Base-by-base conservation (phyloP, 495 filamentous ascomycete species). In the Umbilicaria muhlenbergii region DNA sequence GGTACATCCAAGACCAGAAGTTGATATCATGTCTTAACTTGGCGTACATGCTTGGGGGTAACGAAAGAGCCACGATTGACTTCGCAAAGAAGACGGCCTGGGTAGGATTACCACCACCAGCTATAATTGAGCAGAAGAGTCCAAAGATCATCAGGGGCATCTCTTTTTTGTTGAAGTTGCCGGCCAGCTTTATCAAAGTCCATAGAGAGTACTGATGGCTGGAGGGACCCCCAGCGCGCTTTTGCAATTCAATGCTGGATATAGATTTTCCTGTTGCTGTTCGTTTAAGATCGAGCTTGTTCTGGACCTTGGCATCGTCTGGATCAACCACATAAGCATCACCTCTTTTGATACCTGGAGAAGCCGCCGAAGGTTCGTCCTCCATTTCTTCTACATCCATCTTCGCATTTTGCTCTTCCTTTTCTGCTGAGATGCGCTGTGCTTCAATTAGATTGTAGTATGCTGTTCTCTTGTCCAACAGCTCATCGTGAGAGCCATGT, bases 1-100 rank as follows among this genome's bases (percentile, higher is more conserved):
- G 71, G 58, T 91, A 98, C 87, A 98, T 94, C 45, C 78, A 58
- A 32, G 74, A 77, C 89, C 91, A 98, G 60, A 95, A 96, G 49
- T 91, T 76, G 35, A 76, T 76, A 35, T 83, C 75, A 3, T 70
- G 66, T 39, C 79, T 70, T 33, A 92, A 58, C 47, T 68, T 58
- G 35, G 33, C 67, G 46, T 60, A 74, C 52, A 63, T 32, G 4
- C 34, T 45, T 12, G 52, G 51, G 11, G 70, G 75, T 4, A 67
- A 58, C 1, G 78, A 74, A 11, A 87, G 62, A 1, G 82, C 65
- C 21, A 58, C 74, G 59, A 98, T 88, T 19, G 82, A 73, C 58
- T 94, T 93, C 49, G 86, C 82, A 51, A 94, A 93, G 58, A 96
- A 81, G 47, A 95, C 79, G 15, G 86, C 77, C 59, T 94, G 87